Conservation (phyloP, 768 basidiomycete species). For the Macrolepiota dolichaula region DNA sequence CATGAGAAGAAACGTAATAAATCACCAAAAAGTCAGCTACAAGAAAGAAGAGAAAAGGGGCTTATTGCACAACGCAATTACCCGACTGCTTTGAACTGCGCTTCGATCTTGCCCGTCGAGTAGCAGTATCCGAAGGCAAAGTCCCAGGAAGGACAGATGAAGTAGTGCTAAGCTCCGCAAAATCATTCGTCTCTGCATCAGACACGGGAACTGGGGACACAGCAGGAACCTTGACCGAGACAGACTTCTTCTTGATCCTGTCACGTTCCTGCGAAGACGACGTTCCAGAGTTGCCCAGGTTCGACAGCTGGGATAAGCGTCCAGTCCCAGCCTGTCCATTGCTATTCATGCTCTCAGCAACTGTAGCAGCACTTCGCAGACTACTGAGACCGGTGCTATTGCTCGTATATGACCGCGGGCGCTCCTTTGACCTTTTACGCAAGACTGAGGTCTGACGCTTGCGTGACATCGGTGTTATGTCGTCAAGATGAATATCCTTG, state of each 20-base stretch:
- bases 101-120: constrained; percentile 35
- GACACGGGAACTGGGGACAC: constrained; percentile 19
- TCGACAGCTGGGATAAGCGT: constrained; percentile 15
- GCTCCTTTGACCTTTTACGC: constrained; percentile 35
- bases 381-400: constrained; percentile 57
- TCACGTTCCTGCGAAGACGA: constrained; percentile 6
- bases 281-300: constrained; percentile 1
- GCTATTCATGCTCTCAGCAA: constrained; percentile 39
- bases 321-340: constrained; percentile 10
- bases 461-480: constrained; percentile 17
- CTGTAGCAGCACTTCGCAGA: constrained; percentile 53
- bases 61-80: constrained; percentile 48
- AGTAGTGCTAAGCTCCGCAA: constrained; percentile 14
- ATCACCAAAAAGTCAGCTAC: not conserved
- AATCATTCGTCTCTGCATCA: constrained; percentile 19
- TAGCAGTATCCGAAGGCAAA: constrained; percentile 25
- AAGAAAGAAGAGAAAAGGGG: constrained; percentile 9
- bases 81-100: constrained; percentile 34
- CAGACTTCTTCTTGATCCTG: not conserved
- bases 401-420: constrained; percentile 59
- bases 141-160: constrained; percentile 31
- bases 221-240: not conserved
- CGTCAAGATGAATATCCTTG: constrained; percentile 12
- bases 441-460: constrained; percentile 22
- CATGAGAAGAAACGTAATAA: not conserved